phyloP scores from a whole-genome alignment of 768 basidiomycete species.

The Kwoniella dejecticola region DNA sequence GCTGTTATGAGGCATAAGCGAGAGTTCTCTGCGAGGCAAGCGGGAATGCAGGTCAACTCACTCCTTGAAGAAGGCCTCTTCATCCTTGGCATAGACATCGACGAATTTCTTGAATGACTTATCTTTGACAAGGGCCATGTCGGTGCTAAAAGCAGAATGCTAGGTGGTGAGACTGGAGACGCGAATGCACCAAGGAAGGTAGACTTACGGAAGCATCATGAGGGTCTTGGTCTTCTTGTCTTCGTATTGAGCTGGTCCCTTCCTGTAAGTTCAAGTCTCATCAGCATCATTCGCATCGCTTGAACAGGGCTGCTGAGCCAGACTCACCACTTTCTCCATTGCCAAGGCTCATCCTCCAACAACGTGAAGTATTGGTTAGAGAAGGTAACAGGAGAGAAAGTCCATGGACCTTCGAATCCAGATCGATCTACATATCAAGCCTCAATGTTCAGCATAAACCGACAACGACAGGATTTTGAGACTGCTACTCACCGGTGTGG shows the following conservation, averaged over 20 bases:
- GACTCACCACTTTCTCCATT: conserved; percentile 91
- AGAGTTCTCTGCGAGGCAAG: background rate
- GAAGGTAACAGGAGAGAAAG: conserved; percentile 71
- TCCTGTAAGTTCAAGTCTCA: conserved; percentile 20
- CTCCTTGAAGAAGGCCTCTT: conserved; percentile 92
- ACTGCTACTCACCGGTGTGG: conserved; percentile 66
- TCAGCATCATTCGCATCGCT: background rate
- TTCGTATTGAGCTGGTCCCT: conserved; percentile 78
- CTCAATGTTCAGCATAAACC: background rate
- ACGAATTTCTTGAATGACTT: conserved; percentile 88
- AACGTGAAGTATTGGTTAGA: conserved; percentile 42
- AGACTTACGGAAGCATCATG: conserved; percentile 94
- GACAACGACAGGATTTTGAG: background rate
- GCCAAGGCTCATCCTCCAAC: conserved; percentile 79
- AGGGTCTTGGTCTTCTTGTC: conserved; percentile 84
- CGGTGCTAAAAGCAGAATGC: conserved; percentile 63
- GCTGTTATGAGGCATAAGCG: conserved; percentile 57
- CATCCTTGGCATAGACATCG: conserved; percentile 80
- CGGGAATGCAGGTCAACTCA: conserved; percentile 57
- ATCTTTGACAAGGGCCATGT: conserved; percentile 84
- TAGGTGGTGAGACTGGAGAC: background rate
- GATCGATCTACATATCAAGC: conserved; percentile 48
- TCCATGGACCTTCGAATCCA: conserved; percentile 59
- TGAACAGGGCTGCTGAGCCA: background rate
- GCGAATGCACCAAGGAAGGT: too few species aligned